These are phyloP conservation scores for Cyphellophora attinorum DNA, from an alignment of 2,329 filamentous ascomycete genomes.

Conservation along the genomic window DNA sequence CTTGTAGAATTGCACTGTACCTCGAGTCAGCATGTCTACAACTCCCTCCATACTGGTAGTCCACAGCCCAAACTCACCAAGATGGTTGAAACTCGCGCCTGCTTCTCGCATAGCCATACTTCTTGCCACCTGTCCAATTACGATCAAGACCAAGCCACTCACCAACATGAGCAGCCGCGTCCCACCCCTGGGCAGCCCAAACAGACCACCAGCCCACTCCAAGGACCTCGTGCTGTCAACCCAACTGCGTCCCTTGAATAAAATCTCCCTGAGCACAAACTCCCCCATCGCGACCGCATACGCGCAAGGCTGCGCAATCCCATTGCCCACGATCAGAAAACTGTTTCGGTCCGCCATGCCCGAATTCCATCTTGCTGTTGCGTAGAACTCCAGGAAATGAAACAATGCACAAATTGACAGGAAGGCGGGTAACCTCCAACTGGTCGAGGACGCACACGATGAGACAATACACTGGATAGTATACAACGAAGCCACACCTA, in stretches of 20 bases:
- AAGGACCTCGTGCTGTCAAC: too few relatives aligned
- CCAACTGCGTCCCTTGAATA: conserved; percentile 2
- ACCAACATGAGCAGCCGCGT: conserved; percentile 18
- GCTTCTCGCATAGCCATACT: conserved; percentile 83
- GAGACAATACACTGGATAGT: neutral
- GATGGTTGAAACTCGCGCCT: conserved; percentile 82
- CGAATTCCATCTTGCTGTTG: conserved; percentile 76
- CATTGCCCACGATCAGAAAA: conserved; percentile 79
- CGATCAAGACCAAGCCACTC: conserved; percentile 55
- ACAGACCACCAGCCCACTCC: conserved; percentile 30
- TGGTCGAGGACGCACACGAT: neutral
- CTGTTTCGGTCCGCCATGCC: conserved; percentile 59
- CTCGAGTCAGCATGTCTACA: conserved; percentile 31
- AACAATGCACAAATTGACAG: conserved; percentile 59
- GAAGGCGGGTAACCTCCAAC: conserved; percentile 51
- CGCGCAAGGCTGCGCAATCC: conserved; percentile 72
- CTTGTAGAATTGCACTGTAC: conserved; percentile 54
- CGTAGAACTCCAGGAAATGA: conserved; percentile 95
- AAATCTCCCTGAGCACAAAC: conserved; percentile 37
- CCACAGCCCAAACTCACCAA: conserved; percentile 4
- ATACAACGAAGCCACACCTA: neutral
- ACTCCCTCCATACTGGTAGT: neutral
- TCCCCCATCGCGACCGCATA: conserved; percentile 68
- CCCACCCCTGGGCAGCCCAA: conserved; percentile 21
- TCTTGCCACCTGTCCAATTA: conserved; percentile 64